Evolutionary conservation across 2,329 filamentous ascomycete species (phyloP), one percentile per base, ranked within the genome.

Genomic region (Xylariaceae sp.): DNA sequence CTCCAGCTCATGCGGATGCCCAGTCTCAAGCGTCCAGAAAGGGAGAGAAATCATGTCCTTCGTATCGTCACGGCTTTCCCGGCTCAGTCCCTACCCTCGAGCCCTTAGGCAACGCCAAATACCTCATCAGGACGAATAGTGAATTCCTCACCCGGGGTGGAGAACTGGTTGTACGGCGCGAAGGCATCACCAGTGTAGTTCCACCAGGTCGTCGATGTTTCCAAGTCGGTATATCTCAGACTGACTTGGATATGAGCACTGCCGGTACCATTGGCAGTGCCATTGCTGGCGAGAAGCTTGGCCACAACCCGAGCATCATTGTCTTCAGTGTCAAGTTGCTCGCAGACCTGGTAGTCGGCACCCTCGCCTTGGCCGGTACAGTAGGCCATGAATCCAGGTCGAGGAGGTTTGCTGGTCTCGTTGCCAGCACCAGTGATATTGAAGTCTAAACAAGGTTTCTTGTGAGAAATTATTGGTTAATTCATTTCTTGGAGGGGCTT

Each of bases 141-240:
- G 38, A 63, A 63, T 45, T 54, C 55, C 45, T 54, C 43, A 8
- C 40, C 38, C 19, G 57, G 52, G 29, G 52, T 45, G 26, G 33
- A 31, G 36, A 52, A 48, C 37, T 56, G 47, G 52, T 60, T 58
- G 48, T 58, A 63, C 33, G 37, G 36, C 18, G 56, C 50, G 17
- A 47, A 45, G 19, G 53, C 56, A 38, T 56, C 47, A 29, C 59
- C 59, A 9, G 59, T 63, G 43, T 54, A 62, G 51, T 63, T 63
- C 57, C 57, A 63, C 52, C 53, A 54, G 57, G 13, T 51, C 47
- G 34, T 53, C 57, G 34, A 37, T 18, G 11, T 9, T 4, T 56
- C 33, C 19, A 61, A 44, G 39, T 64, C 59, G 26, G 51, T 55
- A 38, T 56, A 61, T 42, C 50, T 43, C 16, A 61, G 41, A 40